Base-by-base conservation (phyloP, 257 asterid genomes). In the Paraleonurus japonicus region DNA sequence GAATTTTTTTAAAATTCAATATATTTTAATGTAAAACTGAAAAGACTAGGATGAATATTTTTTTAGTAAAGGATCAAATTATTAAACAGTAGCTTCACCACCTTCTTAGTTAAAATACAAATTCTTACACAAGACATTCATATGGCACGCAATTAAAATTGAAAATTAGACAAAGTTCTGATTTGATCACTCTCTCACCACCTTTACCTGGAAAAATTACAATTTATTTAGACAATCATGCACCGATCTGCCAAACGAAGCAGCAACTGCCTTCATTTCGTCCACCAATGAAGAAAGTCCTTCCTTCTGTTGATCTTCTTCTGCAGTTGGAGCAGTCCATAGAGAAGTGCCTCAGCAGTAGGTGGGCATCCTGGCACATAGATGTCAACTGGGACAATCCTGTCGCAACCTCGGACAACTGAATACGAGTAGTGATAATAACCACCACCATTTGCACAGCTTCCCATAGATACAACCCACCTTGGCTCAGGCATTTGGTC, bases 401-500 rank as follows among this genome's bases (percentile, higher is more conserved):
- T 79, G 77, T 93, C 98, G n/a, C 98, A 90, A 6, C 98, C 98
- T 74, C 98, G 82, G 51, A 93, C 97, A 7, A 93, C 96, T 13
- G 98, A 91, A 26, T 93, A 93, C 0, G 98, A 93, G 82, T 93
- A 93, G 73, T 93, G 98, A 82, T 90, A 93, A 85, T 94, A 94
- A 5, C 99, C 99, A 15, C 99, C 99, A 68, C 99, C 99, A 1
- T 94, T 94, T 54, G 99, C 99, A 63, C 98, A 94, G 90, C 98
- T 94, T 68, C 99, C 99, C 99, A 94, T 94, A 2, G 98, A 94
- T 71, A 94, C 88, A 3, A 91, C 99, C 98, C 99, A 91, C 89
- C 99, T 88, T 55, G 99, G 99, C 87, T 94, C 99, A 0, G 99
- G 99, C 99, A 94, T 94, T 84, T 94, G 99, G 80, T 91, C 97